A percentile compares a stretch with the other conserved stretches of the same genome.
phyloP scores from a whole-genome alignment of 1,284 basidiomycete species.

The Cutaneotrichosporon mucoides region DNA sequence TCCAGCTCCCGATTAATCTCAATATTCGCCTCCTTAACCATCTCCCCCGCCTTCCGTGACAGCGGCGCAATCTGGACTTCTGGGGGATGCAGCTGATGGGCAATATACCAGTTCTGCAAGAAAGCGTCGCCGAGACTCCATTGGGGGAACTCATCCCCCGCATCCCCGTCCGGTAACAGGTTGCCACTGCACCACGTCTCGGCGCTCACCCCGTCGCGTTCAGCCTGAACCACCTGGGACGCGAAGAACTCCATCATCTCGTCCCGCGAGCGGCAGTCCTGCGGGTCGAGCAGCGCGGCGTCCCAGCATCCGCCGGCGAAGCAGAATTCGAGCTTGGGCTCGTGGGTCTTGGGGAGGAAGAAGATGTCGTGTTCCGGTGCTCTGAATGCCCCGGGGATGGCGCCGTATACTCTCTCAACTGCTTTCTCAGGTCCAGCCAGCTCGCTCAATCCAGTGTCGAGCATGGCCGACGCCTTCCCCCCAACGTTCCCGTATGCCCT shows the following conservation, averaged over 20 bases:
- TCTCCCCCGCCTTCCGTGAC: not conserved
- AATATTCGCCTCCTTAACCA: conserved; percentile 2
- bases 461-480: not conserved
- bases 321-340: not conserved
- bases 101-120: conserved; percentile 62
- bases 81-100: conserved; percentile 49
- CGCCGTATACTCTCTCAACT: not conserved
- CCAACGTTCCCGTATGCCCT: not conserved
- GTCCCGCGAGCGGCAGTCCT: not conserved
- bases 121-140: conserved; percentile 97
- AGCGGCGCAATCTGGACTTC: not conserved
- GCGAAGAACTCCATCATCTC: not conserved
- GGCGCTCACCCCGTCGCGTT: not conserved
- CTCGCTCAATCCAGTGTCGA: not conserved
- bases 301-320: not conserved
- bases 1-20: not conserved
- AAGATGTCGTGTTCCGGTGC: not conserved
- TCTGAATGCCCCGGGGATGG: not conserved
- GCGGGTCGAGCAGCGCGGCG: not conserved
- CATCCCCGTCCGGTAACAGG: not conserved
- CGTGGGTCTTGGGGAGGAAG: not conserved
- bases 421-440: not conserved
- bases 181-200: not conserved
- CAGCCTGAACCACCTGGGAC: not conserved
- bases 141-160: not conserved